Evolutionary conservation across 2,329 filamentous ascomycete species (phyloP).

Genomic region (Xylaria sp.): DNA sequence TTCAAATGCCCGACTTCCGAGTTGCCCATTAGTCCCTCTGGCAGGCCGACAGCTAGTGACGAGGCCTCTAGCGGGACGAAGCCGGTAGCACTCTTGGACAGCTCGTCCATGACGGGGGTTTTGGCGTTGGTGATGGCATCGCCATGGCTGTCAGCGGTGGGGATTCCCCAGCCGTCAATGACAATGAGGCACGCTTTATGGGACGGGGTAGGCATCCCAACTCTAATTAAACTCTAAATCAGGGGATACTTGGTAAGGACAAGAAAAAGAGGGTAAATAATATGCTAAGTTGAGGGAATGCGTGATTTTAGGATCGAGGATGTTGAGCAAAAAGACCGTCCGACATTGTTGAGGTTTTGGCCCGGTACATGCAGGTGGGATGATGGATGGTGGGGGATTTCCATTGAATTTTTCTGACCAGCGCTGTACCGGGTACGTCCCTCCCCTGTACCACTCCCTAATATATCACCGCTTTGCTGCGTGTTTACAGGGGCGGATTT

Average conservation of each 20-base stretch:
- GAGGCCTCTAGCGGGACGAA: conserved; percentile 96
- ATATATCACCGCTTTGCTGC: background rate
- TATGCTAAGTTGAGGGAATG: conserved; percentile 38
- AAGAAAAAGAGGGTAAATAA: conserved; percentile 13
- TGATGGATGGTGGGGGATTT: conserved; percentile 45
- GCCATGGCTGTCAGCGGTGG: conserved; percentile 84
- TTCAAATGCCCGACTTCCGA: conserved; percentile 98
- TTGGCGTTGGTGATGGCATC: conserved; percentile 95
- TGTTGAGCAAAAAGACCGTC: conserved; percentile 25
- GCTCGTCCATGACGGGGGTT: conserved; percentile 94
- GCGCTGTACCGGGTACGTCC: conserved; percentile 21
- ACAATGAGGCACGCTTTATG: conserved; percentile 80
- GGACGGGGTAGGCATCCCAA: conserved; percentile 63
- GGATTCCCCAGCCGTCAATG: conserved; percentile 98
- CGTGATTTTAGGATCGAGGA: conserved; percentile 49
- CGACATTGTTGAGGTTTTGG: conserved; percentile 43
- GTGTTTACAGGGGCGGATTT: rapidly evolving
- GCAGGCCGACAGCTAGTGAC: conserved; percentile 92
- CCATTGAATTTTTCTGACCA: conserved; percentile 30
- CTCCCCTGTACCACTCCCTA: background rate
- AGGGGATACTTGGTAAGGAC: background rate
- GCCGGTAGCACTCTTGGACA: conserved; percentile 83
- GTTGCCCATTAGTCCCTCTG: conserved; percentile 98
- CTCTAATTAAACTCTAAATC: conserved; percentile 23
- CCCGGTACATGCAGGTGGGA: conserved; percentile 38